Percentiles rank a stretch among this genome's conserved stretches.
Conservation (phyloP, 192 early-diverging fungal genomes). For the Tieghemiomyces parasiticus region DNA sequence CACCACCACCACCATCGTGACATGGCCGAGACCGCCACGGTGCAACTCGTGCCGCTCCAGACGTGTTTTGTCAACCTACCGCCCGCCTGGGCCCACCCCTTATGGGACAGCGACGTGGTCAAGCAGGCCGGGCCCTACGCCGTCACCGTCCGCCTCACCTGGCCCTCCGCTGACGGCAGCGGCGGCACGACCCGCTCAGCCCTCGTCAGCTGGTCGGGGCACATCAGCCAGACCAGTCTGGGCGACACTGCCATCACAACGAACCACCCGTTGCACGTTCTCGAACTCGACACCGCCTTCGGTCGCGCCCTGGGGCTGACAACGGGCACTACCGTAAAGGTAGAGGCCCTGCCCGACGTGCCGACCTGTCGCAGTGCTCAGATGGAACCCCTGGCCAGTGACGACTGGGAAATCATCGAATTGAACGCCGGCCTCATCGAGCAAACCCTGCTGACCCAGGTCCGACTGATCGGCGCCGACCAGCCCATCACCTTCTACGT, state of each 20-base stretch:
- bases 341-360: constrained; percentile 40
- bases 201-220: constrained; percentile 24
- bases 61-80: constrained; percentile 66
- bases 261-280: constrained; percentile 14
- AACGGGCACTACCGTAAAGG: constrained; percentile 39
- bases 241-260: constrained; percentile 4
- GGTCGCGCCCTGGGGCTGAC: constrained; percentile 44
- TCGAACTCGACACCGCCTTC: constrained; percentile 61
- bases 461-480: constrained; percentile 43
- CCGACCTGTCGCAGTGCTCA: constrained; percentile 38
- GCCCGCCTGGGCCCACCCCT: constrained; percentile 48
- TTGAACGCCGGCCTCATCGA: constrained; percentile 61
- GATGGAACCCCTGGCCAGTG: constrained; percentile 40
- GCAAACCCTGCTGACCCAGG: constrained; percentile 47
- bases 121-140: constrained; percentile 17
- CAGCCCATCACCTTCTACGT: constrained; percentile 66
- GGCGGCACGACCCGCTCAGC: constrained; percentile 15
- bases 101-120: constrained; percentile 38
- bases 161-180: constrained; percentile 8
- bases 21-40: constrained; percentile 46
- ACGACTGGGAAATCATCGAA: constrained; percentile 27
- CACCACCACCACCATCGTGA: too few species aligned
- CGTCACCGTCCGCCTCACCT: constrained; percentile 14
- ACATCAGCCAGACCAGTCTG: constrained; percentile 12
- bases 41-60: constrained; percentile 42